phyloP scores from a whole-genome alignment of 2,329 filamentous ascomycete genomes.

The Cryphonectria parasitica region DNA sequence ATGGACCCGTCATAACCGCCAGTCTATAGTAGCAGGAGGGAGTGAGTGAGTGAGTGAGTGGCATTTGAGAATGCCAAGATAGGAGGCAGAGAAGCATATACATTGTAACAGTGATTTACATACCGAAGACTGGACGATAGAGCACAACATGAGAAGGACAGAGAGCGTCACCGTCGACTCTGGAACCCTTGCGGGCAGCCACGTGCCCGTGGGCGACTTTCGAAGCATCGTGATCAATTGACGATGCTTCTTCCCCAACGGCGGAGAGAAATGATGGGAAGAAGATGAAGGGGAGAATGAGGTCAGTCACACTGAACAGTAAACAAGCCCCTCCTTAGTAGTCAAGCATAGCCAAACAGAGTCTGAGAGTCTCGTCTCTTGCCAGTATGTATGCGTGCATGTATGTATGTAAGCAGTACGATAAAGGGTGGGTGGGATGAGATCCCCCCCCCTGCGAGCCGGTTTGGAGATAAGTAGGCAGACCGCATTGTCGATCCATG shows the following conservation, averaged over 20 bases:
- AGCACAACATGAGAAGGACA: conserved; percentile 47
- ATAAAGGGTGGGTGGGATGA: not conserved
- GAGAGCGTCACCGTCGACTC: conserved; percentile 46
- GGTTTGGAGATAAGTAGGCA: conserved; percentile 1
- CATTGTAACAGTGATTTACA: not conserved
- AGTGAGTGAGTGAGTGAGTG: not conserved
- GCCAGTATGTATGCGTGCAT: no score
- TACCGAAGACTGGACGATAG: conserved; percentile 49
- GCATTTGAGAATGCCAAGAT: not conserved
- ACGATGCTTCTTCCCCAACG: not conserved
- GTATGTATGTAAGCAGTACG: no score
- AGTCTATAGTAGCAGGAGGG: conserved; percentile 39
- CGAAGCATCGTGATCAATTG: conserved; percentile 37
- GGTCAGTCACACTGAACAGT: no score
- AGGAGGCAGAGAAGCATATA: not conserved
- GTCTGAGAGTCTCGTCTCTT: no score
- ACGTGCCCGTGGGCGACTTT: conserved; percentile 46
- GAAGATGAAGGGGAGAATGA: not conserved
- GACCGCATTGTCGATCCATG: not conserved
- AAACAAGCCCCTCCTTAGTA: no score
- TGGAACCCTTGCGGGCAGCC: conserved; percentile 52
- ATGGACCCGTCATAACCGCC: conserved; percentile 53
- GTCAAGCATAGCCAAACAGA: no score
- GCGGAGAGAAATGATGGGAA: not conserved
- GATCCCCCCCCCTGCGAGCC: no score